Percentiles rank a stretch among this genome's conserved stretches.
These are phyloP conservation scores for Penicillium concentricum DNA, from an alignment of 2,329 filamentous ascomycete species.

Conservation along the genomic window DNA sequence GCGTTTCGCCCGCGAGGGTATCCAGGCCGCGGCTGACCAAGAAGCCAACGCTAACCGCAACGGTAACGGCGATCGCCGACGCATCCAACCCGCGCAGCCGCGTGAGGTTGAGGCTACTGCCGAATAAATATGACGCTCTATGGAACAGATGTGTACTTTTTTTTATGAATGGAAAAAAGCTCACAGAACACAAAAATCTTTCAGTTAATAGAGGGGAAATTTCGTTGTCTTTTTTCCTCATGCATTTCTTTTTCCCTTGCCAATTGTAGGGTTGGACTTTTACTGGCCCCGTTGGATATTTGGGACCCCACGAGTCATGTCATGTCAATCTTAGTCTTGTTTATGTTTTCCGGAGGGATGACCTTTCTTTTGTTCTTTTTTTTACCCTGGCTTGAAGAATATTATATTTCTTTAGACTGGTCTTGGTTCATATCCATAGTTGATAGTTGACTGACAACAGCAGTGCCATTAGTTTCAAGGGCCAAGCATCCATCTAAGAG, in stretches of 20 bases:
- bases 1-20: conserved; percentile 68
- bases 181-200: conserved; percentile 23
- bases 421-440: not conserved
- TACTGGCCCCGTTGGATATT: conserved; percentile 22
- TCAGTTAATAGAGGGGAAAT: conserved; percentile 25
- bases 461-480: not conserved
- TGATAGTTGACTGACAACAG: not conserved
- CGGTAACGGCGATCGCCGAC: conserved; percentile 33
- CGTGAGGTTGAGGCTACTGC: conserved; percentile 40
- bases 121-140: conserved; percentile 19
- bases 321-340: conserved; percentile 26
- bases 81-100: conserved; percentile 24
- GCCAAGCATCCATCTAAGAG: not conserved
- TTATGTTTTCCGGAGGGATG: conserved; percentile 21
- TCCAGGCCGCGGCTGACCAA: conserved; percentile 56
- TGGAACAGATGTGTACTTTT: conserved; percentile 20
- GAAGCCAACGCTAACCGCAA: conserved; percentile 30
- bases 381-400: conserved; percentile 19
- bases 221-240: conserved; percentile 17
- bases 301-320: conserved; percentile 31
- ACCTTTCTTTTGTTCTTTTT: conserved; percentile 17
- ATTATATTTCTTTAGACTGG: conserved; percentile 13
- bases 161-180: conserved; percentile 21
- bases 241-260: conserved; percentile 23
- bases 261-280: conserved; percentile 24